Base-by-base conservation (phyloP, 140 eudicot species). In the Flaveria floridana region DNA sequence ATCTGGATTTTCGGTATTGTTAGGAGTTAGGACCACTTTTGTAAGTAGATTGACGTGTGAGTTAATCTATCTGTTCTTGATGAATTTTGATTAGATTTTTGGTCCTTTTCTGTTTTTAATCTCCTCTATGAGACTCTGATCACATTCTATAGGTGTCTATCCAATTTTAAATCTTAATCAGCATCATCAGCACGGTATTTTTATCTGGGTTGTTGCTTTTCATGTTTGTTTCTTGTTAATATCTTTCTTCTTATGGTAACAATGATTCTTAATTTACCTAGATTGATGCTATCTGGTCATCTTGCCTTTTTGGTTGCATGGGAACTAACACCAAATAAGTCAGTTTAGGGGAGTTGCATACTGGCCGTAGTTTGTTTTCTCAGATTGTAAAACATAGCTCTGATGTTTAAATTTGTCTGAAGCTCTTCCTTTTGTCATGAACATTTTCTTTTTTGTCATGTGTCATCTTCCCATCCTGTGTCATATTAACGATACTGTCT, bases 221-320 rank as follows among this genome's bases (percentile, higher is more conserved):
- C 18, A 2, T 81, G 26, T 65, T 55, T 63, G 50, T 63, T 41
- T 71, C 15, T 71, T 71, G 42, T 72, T 39, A 58, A 62, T 61
- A 25, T 13, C 6, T 13, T 28, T 62, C 28, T 28, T 42, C 14
- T 62, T 26, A 62, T 4, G 28, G 46, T 58, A 73, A 0, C 21
- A 47, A 42, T 53, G 44, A 41, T 55, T 71, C 48, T 46, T 23
- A 50, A 15, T 62, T 62, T 50, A 65, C 44, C 6, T 34, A 52
- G 48, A 71, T 53, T 50, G 20, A 46, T 71, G 81, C 18, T 52
- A 26, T 70, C 46, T 3, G 7, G 20, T 55, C 69, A 46, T 72
- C 44, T 72, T 30, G 20, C 39, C 74, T 72, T 55, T 55, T 72
- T 30, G 59, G 21, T 65, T 41, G 61, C 37, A 44, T 9, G 20